These are phyloP conservation scores for Oropetium thomaeum DNA, from an alignment of 176 grass and related monocot species.

Conservation along the genomic window DNA sequence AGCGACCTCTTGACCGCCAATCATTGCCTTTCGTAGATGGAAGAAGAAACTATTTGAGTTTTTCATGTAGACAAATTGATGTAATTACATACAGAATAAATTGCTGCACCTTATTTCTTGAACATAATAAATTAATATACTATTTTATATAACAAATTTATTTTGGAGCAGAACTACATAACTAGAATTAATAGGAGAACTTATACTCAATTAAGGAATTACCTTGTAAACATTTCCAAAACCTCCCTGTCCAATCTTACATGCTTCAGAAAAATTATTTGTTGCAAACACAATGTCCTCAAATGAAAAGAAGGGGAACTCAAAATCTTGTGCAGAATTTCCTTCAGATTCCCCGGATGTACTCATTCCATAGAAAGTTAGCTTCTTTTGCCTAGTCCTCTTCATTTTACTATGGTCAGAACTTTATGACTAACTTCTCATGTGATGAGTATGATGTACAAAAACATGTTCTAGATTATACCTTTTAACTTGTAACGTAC, in stretches of 20 bases:
- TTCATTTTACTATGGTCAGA: neutral
- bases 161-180: too few species aligned
- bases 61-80: too few species aligned
- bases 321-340: neutral
- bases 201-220: too few species aligned
- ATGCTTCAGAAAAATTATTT: constrained; percentile 23
- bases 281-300: constrained; percentile 15
- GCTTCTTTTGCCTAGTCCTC: neutral
- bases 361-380: neutral
- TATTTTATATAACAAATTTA: too few species aligned
- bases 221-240: constrained; percentile 42
- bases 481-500: neutral
- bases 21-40: too few species aligned
- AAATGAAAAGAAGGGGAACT: constrained; percentile 1
- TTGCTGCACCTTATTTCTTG: too few species aligned
- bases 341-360: neutral
- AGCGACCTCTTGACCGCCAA: too few species aligned
- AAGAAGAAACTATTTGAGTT: too few species aligned
- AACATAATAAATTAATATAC: too few species aligned
- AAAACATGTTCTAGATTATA: neutral
- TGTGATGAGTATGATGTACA: neutral
- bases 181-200: too few species aligned
- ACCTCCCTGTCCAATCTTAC: constrained; percentile 35
- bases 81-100: too few species aligned
- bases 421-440: neutral